phyloP scores from a whole-genome alignment of 352 stramenopile species.

The Phytophthora macrochlamydospora region DNA sequence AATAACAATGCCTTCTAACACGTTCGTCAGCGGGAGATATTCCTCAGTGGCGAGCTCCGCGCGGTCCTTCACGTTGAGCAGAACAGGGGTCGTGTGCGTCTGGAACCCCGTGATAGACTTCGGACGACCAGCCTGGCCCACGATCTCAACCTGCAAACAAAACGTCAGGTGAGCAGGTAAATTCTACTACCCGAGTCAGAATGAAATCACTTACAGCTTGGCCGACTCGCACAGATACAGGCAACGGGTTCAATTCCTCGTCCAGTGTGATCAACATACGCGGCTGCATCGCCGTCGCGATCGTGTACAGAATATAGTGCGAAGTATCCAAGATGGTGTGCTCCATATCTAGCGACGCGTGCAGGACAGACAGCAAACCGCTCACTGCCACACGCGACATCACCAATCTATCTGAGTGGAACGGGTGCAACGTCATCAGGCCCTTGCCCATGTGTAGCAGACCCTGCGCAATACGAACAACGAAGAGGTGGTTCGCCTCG shows the following conservation, averaged over 20 bases:
- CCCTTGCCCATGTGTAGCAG: conserved; percentile 99
- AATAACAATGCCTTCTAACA: conserved; percentile 99
- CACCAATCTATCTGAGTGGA: conserved; percentile 96
- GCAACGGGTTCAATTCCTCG: conserved; percentile 96
- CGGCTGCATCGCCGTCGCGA: conserved; percentile 98
- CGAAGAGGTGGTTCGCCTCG: conserved; percentile 97
- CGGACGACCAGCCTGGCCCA: conserved; percentile 98
- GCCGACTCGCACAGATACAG: conserved; percentile 98
- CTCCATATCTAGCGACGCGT: conserved; percentile 97
- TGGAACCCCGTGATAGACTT: conserved; percentile 99
- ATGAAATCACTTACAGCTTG: conserved; percentile 87
- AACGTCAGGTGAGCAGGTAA: conserved; percentile 14
- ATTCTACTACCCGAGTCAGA: conserved; percentile 1
- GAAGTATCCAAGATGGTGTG: conserved; percentile 98
- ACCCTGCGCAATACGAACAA: conserved; percentile 98
- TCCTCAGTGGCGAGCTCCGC: conserved; percentile 98
- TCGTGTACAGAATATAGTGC: conserved; percentile 98
- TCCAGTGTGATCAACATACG: conserved; percentile 99
- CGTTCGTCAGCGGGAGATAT: conserved; percentile 94
- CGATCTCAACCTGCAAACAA: conserved; percentile 94
- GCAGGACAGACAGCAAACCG: conserved; percentile 95
- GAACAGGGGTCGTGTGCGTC: conserved; percentile 98
- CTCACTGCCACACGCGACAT: conserved; percentile 93
- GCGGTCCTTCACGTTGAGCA: conserved; percentile 97
- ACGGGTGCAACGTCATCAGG: conserved; percentile 97